phyloP scores from a whole-genome alignment of 768 basidiomycete genomes.

The Tylopilus subfusipes region DNA sequence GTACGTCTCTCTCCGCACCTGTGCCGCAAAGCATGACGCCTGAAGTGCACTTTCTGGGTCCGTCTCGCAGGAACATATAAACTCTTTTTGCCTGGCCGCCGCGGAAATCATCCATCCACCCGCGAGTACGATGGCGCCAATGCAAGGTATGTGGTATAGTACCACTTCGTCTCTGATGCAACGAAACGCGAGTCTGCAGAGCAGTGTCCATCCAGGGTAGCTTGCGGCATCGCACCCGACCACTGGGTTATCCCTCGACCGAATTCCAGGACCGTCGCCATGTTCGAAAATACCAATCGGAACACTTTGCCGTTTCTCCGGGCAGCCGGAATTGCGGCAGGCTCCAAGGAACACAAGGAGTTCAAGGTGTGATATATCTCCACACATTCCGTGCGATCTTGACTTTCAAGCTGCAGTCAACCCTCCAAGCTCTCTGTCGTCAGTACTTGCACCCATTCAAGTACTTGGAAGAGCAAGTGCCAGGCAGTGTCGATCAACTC shows the following conservation, averaged over 20 bases:
- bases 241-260: conserved; percentile 6
- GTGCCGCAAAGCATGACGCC: neutral
- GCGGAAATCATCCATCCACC: neutral
- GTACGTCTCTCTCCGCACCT: neutral
- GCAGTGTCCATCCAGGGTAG: neutral
- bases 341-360: conserved; percentile 8
- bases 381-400: neutral
- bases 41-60: conserved; percentile 2
- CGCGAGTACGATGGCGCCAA: neutral
- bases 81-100: neutral
- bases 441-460: conserved; percentile 12
- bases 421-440: conserved; percentile 1
- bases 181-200: neutral
- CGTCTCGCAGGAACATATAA: neutral
- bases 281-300: neutral
- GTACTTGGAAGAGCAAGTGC: conserved; percentile 15
- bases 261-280: neutral
- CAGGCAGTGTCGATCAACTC: conserved; percentile 6
- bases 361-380: neutral
- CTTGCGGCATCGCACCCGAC: neutral
- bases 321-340: neutral
- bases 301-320: neutral
- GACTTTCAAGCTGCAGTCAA: conserved; percentile 2
- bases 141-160: neutral
- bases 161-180: neutral